Conservation (phyloP, 2,329 filamentous ascomycete genomes). For the Botrytis paeoniae region DNA sequence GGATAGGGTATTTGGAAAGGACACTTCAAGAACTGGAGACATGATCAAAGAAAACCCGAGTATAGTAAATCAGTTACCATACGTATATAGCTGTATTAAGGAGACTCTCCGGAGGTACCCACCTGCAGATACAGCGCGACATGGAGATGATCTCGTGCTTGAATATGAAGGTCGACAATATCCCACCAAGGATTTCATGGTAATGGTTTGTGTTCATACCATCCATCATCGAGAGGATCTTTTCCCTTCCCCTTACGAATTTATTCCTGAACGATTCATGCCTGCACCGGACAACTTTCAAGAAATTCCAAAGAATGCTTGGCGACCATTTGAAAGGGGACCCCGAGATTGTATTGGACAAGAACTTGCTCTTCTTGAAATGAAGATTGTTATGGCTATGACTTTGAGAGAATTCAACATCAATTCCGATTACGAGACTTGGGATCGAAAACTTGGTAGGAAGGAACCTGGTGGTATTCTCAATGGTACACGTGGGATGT, state of each 20-base stretch:
- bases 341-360: constrained; percentile 56
- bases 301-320: constrained; percentile 43
- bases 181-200: constrained; percentile 21
- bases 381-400: constrained; percentile 47
- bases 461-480: constrained; percentile 24
- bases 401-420: constrained; percentile 20
- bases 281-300: constrained; percentile 34
- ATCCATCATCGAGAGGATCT: constrained; percentile 37
- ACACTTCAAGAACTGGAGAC: constrained; percentile 18
- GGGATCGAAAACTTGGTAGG: constrained; percentile 24
- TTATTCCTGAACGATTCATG: constrained; percentile 49
- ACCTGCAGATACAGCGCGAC: constrained; percentile 24
- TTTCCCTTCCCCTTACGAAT: constrained; percentile 45
- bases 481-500: constrained; percentile 25
- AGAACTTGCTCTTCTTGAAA: constrained; percentile 50
- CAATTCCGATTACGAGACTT: constrained; percentile 22
- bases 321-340: constrained; percentile 55
- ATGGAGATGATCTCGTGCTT: constrained; percentile 20
- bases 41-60: constrained; percentile 23
- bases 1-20: constrained; percentile 29
- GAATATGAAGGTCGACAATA: constrained; percentile 15
- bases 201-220: constrained; percentile 24
- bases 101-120: constrained; percentile 30
- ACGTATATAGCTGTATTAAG: constrained; percentile 30
- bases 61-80: constrained; percentile 27